Conservation (phyloP, 2,329 filamentous ascomycete species). For the Aspergillus sp. region DNA sequence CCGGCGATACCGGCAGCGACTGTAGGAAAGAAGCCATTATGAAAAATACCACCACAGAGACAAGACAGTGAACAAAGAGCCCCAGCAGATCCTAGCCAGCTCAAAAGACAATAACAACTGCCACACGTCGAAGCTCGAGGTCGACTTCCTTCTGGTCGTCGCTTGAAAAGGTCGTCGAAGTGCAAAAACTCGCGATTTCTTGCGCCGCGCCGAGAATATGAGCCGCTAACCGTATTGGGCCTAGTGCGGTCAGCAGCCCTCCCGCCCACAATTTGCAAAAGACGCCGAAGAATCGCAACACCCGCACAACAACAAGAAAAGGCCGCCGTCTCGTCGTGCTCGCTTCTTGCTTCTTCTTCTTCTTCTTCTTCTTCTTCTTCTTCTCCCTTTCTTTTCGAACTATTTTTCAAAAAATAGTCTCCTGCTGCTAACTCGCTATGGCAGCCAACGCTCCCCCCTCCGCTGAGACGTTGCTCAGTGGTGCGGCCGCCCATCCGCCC, state of each 20-base stretch:
- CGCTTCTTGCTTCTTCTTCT: constrained; percentile 14
- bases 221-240: constrained; percentile 17
- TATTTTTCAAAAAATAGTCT: not conserved
- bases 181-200: constrained; percentile 13
- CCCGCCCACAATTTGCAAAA: constrained; percentile 25
- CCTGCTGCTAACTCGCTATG: constrained; percentile 34
- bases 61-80: no score
- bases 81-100: no score
- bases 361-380: constrained; percentile 6
- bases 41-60: not conserved
- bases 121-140: no score
- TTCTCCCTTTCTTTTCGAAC: constrained; percentile 9
- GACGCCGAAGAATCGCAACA: constrained; percentile 16
- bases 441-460: constrained; percentile 44
- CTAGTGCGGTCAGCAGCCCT: constrained; percentile 26
- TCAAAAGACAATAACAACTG: no score
- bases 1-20: constrained; percentile 21
- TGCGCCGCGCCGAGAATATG: constrained; percentile 16
- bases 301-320: not conserved
- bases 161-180: not conserved
- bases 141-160: no score
- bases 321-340: constrained; percentile 1
- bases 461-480: constrained; percentile 43
- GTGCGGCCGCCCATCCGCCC: constrained; percentile 39
- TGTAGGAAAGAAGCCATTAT: constrained; percentile 25